Conservation (phyloP, 75 land plant species). For the Pinus tabuliformis region DNA sequence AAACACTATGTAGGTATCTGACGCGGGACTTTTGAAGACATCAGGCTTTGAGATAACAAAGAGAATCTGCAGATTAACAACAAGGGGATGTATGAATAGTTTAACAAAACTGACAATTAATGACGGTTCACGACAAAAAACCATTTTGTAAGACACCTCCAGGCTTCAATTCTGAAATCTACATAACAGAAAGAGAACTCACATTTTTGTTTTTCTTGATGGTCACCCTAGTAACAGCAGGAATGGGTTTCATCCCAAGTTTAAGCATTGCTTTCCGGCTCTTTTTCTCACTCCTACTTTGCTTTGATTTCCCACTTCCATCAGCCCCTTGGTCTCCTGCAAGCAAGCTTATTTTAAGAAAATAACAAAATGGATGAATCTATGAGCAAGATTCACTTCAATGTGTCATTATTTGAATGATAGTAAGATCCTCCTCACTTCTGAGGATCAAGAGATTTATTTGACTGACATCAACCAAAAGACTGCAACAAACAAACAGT, state of each 20-base stretch:
- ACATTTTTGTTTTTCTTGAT: slow-evolving; percentile 89
- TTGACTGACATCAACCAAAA: too few relatives aligned
- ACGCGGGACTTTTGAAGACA: slow-evolving; percentile 85
- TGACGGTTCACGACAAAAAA: too few relatives aligned
- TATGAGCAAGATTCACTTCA: too few relatives aligned
- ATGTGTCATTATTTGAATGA: too few relatives aligned
- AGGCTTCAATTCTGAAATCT: too few relatives aligned
- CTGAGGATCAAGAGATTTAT: too few relatives aligned
- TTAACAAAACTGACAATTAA: too few relatives aligned
- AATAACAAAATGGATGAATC: too few relatives aligned
- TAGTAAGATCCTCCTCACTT: too few relatives aligned
- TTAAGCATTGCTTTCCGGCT: slow-evolving; percentile 89
- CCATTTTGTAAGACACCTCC: too few relatives aligned
- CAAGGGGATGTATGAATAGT: too few relatives aligned
- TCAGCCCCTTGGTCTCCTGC: slow-evolving; percentile 34
- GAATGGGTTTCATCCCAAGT: slow-evolving; percentile 86
- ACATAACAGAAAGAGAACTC: slow-evolving; percentile 2
- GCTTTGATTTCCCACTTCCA: slow-evolving; percentile 65
- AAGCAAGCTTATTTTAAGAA: neutral
- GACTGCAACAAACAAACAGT: too few relatives aligned
- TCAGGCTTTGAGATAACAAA: slow-evolving; percentile 92
- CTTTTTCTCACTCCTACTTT: slow-evolving; percentile 91
- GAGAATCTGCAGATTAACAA: slow-evolving; percentile 50
- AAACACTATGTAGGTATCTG: slow-evolving; percentile 82
- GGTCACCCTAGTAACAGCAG: slow-evolving; percentile 84